phyloP scores from a whole-genome alignment of 768 basidiomycete species.

The Boletus speciosus region DNA sequence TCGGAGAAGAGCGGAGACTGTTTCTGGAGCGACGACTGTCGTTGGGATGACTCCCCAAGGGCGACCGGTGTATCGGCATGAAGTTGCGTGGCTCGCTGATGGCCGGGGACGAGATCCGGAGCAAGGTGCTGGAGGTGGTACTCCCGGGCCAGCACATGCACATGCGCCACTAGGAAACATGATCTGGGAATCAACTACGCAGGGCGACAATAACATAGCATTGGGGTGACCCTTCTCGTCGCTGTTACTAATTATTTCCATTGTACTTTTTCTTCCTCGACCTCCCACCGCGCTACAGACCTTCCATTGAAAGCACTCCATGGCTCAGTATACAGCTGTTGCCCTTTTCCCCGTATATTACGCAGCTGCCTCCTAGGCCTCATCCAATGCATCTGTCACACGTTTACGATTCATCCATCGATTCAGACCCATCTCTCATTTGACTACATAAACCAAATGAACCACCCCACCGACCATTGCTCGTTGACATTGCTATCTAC shows the following conservation, averaged over 20 bases:
- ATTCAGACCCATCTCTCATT: neutral
- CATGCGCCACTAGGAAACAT: constrained; percentile 22
- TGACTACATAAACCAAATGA: constrained; percentile 1
- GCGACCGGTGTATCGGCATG: constrained; percentile 28
- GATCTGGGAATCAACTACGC: constrained; percentile 29
- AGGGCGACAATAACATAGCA: constrained; percentile 29
- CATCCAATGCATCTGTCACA: constrained; percentile 6
- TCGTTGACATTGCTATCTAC: constrained; percentile 16
- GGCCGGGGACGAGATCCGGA: constrained; percentile 16
- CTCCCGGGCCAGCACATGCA: constrained; percentile 18
- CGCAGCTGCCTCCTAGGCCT: neutral
- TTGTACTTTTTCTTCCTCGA: neutral
- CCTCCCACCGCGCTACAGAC: neutral
- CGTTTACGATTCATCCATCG: constrained; percentile 2
- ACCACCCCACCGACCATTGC: neutral
- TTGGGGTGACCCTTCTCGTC: constrained; percentile 21
- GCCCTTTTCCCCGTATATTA: neutral
- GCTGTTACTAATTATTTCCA: constrained; percentile 2
- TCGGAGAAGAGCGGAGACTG: constrained; percentile 34
- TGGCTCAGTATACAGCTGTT: constrained; percentile 3
- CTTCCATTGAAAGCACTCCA: constrained; percentile 2
- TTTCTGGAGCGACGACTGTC: constrained; percentile 29
- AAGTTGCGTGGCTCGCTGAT: constrained; percentile 27
- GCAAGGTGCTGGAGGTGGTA: constrained; percentile 16
- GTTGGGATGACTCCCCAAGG: constrained; percentile 28